Evolutionary conservation across 2,329 filamentous ascomycete species (phyloP), one percentile per base, ranked within the genome.

Genomic region (Diplodia intermedia): DNA sequence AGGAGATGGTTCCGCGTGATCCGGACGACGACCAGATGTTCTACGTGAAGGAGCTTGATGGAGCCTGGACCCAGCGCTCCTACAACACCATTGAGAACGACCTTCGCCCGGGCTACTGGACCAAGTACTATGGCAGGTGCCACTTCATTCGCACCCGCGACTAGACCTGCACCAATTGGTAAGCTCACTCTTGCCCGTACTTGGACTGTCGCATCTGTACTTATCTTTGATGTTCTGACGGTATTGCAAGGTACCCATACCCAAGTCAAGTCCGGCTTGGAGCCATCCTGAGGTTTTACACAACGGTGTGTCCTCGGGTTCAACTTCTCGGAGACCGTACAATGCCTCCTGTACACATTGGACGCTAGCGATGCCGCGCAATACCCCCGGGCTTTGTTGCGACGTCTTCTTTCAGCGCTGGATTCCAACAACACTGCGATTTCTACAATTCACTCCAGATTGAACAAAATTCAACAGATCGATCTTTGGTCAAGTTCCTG

Each of bases 31-130:
- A 50, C 20, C 56, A 68, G 56, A 26, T 43, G 3, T 79, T 79
- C 67, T 79, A 77, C 77, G 77, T 75, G 69, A 72, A 71, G n/a
- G 78, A 80, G 70, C 67, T 73, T 26, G 77, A 77, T 62, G 78
- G 78, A 52, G 73, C 75, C 66, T 77, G 76, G 75, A 75, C 77
- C 67, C 69, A 79, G 26, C 71, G 77, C 29, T 73, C 72, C 3
- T 79, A 71, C 73, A 78, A 78, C 40, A 74, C 75, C 71, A 80
- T 80, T 54, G 76, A 79, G 72, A 76, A 77, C 29, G 76, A 78
- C 68, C 77, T 76, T 60, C 70, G 77, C 15, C 78, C 78, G 3
- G 78, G 78, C 1, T 70, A 72, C 14, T 80, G 78, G 78, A 68
- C 71, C 54, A 75, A 77, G 60, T 72, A 76, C 5, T 43, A 73